Evolutionary conservation across 2,329 filamentous ascomycete genomes (phyloP), one percentile per base, ranked within the genome.

Genomic region (Aspergillus flavus): DNA sequence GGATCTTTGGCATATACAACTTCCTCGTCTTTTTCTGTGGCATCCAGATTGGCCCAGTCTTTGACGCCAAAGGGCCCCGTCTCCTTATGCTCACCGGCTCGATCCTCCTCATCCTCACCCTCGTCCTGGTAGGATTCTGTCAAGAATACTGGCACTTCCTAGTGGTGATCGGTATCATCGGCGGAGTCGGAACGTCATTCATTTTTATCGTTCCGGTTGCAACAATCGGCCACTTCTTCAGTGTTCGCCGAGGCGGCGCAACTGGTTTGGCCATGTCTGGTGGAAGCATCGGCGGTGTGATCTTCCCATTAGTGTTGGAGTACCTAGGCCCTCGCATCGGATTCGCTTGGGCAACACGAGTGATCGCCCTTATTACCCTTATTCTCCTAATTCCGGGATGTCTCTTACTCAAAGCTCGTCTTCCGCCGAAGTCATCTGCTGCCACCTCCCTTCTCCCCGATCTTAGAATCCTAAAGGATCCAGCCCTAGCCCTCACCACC

Each of bases 111-210:
- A 48, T 68, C 21, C 50, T 70, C 30, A 58, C 57, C 30, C 55
- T 65, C 4, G 32, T 66, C 36, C 14, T 50, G 6, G 10, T 65
- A 4, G 66, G 66, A 2, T 64, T 66, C 32, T 64, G 63, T 56
- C 52, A 48, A 61, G 69, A 69, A n/a, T 82, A 78, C 66, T 83
- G 76, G 73, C 81, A 82, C 39, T 78, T 82, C 63, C 68, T 82
- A 6, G 67, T 82, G 1, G 76, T 73, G 16, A 76, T 76, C 55
- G 75, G 77, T 1, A 64, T 82, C 2, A 63, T 82, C 0, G 77
- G 75, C 14, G 81, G 79, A 0, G 66, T 78, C 1, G 72, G 76
- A 0, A 74, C 73, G 1, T 78, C 78, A 0, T 72, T 80, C 62
- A 67, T 80, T 46, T 76, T 78, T 30, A 80, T 76, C 3, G 76